phyloP scores from a whole-genome alignment of 2,329 filamentous ascomycete genomes.

The Fusarium bactridioides region DNA sequence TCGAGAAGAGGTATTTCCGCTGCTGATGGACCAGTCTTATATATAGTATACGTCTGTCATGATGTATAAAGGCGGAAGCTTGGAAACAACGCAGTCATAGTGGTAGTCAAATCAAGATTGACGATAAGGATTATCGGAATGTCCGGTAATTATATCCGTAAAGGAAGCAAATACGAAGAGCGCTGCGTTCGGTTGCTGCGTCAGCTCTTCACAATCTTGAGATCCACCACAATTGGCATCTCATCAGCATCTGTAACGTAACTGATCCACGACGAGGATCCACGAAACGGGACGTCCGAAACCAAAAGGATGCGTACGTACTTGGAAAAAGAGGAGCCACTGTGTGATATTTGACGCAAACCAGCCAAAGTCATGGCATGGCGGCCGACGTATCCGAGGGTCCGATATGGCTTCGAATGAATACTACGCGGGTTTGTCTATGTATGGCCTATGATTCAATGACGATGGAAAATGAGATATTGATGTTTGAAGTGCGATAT shows the following conservation, averaged over 20 bases:
- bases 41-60: conserved; percentile 16
- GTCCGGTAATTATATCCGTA: background rate
- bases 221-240: conserved; percentile 3
- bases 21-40: conserved; percentile 60
- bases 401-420: background rate
- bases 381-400: conserved; percentile 22
- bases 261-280: conserved; percentile 14
- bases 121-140: background rate
- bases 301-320: conserved; percentile 7
- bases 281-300: conserved; percentile 17
- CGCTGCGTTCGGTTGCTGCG: background rate
- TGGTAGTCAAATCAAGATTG: conserved; percentile 11
- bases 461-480: background rate
- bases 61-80: background rate
- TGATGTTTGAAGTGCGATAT: conserved; percentile 8
- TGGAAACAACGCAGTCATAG: background rate
- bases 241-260: conserved; percentile 3
- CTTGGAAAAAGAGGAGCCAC: conserved; percentile 21
- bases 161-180: background rate
- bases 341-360: conserved; percentile 17
- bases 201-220: background rate
- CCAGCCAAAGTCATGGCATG: background rate
- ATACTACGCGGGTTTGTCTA: background rate
- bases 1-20: conserved; percentile 90
- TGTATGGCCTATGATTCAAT: background rate